phyloP scores from a whole-genome alignment of 495 filamentous ascomycete genomes.

The Daldinia childiae region DNA sequence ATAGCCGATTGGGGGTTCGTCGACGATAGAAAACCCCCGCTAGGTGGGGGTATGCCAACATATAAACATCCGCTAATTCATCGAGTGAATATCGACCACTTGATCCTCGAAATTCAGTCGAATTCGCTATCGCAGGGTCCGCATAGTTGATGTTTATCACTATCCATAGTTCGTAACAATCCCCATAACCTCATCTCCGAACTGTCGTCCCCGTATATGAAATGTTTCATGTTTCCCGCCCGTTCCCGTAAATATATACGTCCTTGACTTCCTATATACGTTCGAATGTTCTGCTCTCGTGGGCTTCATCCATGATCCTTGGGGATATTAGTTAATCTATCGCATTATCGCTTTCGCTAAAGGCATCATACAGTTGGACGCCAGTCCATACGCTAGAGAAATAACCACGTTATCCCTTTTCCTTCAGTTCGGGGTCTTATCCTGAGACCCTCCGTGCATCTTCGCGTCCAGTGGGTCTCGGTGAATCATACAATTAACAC shows the following conservation, averaged over 20 bases:
- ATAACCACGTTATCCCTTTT: not conserved
- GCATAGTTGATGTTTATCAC: not conserved
- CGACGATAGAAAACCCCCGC: slow-evolving; percentile 22
- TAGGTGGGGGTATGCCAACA: slow-evolving; percentile 11
- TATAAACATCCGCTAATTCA: slow-evolving; percentile 6
- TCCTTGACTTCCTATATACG: slow-evolving; percentile 13
- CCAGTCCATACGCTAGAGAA: not conserved
- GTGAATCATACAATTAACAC: slow-evolving; percentile 60
- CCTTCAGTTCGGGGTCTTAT: slow-evolving; percentile 20
- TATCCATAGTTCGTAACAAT: not conserved
- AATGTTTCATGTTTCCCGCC: not conserved
- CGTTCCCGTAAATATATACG: slow-evolving; percentile 10
- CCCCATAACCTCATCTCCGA: not conserved
- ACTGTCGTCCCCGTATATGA: not conserved
- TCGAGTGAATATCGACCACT: slow-evolving; percentile 18
- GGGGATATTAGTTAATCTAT: slow-evolving; percentile 30
- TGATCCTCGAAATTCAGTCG: slow-evolving; percentile 5
- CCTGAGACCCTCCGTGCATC: slow-evolving; percentile 10
- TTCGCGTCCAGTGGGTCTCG: slow-evolving; percentile 17
- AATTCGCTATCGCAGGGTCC: not conserved
- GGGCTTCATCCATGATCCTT: slow-evolving; percentile 8
- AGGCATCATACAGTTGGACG: slow-evolving; percentile 1
- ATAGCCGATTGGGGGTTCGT: slow-evolving; percentile 26
- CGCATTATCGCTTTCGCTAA: not conserved
- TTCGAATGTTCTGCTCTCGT: slow-evolving; percentile 1